Evolutionary conservation across 23 red algal genomes (phyloP).

Genomic region (Chondrus crispus): DNA sequence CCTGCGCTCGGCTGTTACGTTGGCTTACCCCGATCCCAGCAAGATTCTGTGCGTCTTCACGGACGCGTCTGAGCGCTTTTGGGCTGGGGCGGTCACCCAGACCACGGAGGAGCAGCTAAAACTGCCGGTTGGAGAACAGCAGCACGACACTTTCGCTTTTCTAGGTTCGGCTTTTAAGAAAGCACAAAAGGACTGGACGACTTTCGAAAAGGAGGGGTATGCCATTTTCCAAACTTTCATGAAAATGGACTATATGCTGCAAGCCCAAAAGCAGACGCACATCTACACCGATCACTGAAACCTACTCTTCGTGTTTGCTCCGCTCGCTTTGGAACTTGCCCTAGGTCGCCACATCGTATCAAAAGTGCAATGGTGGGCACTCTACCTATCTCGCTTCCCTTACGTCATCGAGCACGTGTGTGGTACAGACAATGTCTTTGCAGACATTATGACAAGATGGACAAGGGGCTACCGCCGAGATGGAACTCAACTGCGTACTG

Average conservation of each 20-base stretch:
- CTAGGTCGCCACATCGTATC: background rate
- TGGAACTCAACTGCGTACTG: background rate
- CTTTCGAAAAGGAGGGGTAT: background rate
- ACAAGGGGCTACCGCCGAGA: background rate
- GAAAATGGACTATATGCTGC: constrained; percentile 1
- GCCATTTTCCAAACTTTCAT: background rate
- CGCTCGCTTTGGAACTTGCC: background rate
- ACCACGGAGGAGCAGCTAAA: background rate
- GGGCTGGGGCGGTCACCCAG: background rate
- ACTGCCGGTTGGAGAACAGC: background rate
- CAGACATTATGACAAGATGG: constrained; percentile 1
- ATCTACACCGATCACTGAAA: constrained; percentile 18
- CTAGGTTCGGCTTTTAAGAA: background rate
- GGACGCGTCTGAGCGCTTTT: background rate
- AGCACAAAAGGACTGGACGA: background rate
- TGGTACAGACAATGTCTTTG: background rate
- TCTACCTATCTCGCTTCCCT: background rate
- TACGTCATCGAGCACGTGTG: background rate
- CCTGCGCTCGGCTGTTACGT: background rate
- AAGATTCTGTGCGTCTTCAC: background rate
- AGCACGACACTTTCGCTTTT: constrained; percentile 20
- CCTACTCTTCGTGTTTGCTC: background rate
- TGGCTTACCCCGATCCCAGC: background rate
- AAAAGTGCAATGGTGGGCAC: background rate
- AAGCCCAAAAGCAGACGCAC: background rate